Evolutionary conservation across 2,329 filamentous ascomycete genomes (phyloP).

Genomic region (Botrytis galanthina): DNA sequence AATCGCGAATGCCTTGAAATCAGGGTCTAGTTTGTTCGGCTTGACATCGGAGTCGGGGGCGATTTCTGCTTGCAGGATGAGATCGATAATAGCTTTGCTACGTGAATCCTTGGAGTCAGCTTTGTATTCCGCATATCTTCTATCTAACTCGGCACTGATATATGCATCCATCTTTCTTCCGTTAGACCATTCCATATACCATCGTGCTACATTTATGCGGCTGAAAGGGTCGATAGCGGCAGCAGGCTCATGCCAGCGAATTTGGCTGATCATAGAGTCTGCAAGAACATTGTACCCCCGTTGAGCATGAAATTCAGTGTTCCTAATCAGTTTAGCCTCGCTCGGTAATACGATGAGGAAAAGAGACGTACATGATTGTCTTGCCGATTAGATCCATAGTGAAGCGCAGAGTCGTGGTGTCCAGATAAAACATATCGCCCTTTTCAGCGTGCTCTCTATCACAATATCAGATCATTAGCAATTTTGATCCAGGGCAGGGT

Average conservation of each 20-base stretch:
- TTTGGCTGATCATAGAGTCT: slow-evolving; percentile 25
- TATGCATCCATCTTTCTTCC: slow-evolving; percentile 27
- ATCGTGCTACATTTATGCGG: slow-evolving; percentile 9
- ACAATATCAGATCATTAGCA: background rate
- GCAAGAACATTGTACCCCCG: slow-evolving; percentile 21
- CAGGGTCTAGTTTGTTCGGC: background rate
- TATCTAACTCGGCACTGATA: slow-evolving; percentile 28
- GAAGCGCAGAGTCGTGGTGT: slow-evolving; percentile 26
- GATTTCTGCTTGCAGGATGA: slow-evolving; percentile 6
- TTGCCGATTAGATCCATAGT: slow-evolving; percentile 30
- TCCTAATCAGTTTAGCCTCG: background rate
- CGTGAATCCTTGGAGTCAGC: background rate
- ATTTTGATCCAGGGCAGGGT: background rate
- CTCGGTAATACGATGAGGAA: background rate
- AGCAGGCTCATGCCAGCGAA: slow-evolving; percentile 25
- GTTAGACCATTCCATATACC: slow-evolving; percentile 26
- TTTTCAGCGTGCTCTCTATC: slow-evolving; percentile 24
- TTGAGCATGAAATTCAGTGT: slow-evolving; percentile 7
- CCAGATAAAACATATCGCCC: slow-evolving; percentile 25
- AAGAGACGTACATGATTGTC: slow-evolving; percentile 19
- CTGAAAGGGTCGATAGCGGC: slow-evolving; percentile 23
- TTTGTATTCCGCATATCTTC: slow-evolving; percentile 23
- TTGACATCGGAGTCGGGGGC: background rate
- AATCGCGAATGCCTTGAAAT: background rate
- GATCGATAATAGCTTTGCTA: slow-evolving; percentile 20